These are phyloP conservation scores for Uronychia setigera DNA, from an alignment of 73 alveolate species.

Conservation along the genomic window DNA sequence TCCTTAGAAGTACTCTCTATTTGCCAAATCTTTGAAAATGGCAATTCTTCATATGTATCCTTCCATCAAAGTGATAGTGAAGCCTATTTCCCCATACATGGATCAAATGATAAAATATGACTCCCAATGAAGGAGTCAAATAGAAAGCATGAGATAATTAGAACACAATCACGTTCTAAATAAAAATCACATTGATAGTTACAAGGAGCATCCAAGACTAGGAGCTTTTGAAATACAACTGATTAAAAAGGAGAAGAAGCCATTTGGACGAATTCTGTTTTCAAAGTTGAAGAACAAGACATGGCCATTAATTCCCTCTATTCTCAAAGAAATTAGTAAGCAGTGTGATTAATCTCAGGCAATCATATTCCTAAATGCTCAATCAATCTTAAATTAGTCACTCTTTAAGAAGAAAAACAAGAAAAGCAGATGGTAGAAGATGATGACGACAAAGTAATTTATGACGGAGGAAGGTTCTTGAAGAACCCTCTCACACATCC, in stretches of 20 bases:
- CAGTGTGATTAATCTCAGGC: neutral
- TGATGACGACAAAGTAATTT: no score
- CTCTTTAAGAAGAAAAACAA: no score
- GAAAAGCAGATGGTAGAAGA: no score
- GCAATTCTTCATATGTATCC: slow-evolving; percentile 41
- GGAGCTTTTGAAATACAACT: slow-evolving; percentile 59
- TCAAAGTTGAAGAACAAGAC: slow-evolving; percentile 30
- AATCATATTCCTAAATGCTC: no score
- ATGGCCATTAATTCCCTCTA: slow-evolving; percentile 38
- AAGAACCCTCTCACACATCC: no score
- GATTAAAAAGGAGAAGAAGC: neutral
- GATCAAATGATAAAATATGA: neutral
- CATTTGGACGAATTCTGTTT: neutral
- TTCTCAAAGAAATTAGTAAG: slow-evolving; percentile 16
- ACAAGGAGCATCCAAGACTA: slow-evolving; percentile 15
- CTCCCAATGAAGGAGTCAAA: neutral
- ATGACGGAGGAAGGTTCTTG: no score
- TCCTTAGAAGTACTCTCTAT: slow-evolving; percentile 35
- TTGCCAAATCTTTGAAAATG: slow-evolving; percentile 37
- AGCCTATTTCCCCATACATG: slow-evolving; percentile 20
- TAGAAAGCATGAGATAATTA: no score
- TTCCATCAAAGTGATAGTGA: slow-evolving; percentile 26
- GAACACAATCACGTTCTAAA: neutral
- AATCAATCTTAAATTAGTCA: no score
- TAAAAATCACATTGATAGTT: neutral